Base-by-base conservation (phyloP, 1,284 basidiomycete genomes). In the Cryptococcus sp. region DNA sequence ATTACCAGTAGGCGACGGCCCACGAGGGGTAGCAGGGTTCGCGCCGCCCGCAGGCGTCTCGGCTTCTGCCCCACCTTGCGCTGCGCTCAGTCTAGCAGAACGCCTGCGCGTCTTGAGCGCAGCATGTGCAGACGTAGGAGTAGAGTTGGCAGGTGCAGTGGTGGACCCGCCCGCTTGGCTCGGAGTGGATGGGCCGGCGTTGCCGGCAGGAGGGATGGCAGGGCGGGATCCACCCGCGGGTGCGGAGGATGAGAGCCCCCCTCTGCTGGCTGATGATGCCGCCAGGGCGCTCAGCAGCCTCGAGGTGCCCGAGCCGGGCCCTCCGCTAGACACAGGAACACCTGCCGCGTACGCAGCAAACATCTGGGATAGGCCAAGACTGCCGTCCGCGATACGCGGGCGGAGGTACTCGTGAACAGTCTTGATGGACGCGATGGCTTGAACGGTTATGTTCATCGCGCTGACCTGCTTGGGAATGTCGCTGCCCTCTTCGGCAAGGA, bases 371-470 rank as follows among this genome's bases (percentile, higher is more conserved):
- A 97, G 76, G 13, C 91, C 83, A 24, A 65, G 71, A 23, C 63
- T 63, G 5, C 88, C 76, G 7, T 90, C 89, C n/a, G 90, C 82
- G 21, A 97, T 86, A 8, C 91, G 83, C 16, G 93, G 93, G 0
- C 91, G 86, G 12, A 97, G 83, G 73, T 96, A 97, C 73, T 95
- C 92, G 68, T 95, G 91, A 35, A 97, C 82, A 0, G 92, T 91
- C 75, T 94, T 91, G 81, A 97, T 91, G 0, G 92, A 95, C 0
- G 94, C 93, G 57, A 97, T 95, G 3, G 92, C 93, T 70, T 96
- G 93, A 59, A 97, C 95, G 3, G 92, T 96, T 37, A 96, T 89
- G 46, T 91, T 89, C 64, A 97, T 88, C 62, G 91, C 91, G 64
- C 88, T 87, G 56, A 91, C 82, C 67, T 84, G 87, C 53, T 87